A percentile compares a stretch with the other conserved stretches of the same genome.
Evolutionary conservation across 192 early-diverging fungal species (phyloP).

Genomic region (Blastocladiella britannica): DNA sequence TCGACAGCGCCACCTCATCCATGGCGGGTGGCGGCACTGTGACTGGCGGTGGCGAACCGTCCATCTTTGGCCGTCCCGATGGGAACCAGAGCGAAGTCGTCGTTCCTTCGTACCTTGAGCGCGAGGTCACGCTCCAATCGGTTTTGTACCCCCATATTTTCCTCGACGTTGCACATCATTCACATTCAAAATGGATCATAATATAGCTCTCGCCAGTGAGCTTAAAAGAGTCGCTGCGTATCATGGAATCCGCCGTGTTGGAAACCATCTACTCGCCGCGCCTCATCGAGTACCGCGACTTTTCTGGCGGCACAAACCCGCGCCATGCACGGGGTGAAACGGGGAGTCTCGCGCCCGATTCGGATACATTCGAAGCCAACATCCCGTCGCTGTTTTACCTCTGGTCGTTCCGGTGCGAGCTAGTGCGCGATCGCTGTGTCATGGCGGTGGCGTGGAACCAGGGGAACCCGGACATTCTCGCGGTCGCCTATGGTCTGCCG

Average conservation of each 20-base stretch:
- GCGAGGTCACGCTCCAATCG: constrained; percentile 5
- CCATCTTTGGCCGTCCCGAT: neutral
- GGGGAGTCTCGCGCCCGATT: no score
- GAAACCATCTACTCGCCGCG: constrained; percentile 29
- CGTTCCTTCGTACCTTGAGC: neutral
- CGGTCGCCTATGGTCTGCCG: constrained; percentile 29
- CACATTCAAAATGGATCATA: no score
- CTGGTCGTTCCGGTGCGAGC: constrained; percentile 33
- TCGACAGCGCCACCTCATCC: neutral
- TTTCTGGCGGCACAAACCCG: constrained; percentile 11
- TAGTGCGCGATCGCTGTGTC: constrained; percentile 25
- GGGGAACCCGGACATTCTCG: constrained; percentile 31
- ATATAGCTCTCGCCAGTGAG: no score
- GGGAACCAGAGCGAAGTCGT: neutral
- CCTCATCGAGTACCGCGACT: constrained; percentile 24
- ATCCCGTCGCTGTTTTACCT: constrained; percentile 26
- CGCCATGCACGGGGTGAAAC: constrained; percentile 2
- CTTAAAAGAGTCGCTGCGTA: constrained; percentile 14
- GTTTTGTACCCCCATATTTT: neutral
- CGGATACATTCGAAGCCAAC: constrained; percentile 7
- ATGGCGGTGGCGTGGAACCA: constrained; percentile 33
- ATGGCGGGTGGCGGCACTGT: neutral
- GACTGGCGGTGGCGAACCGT: neutral
- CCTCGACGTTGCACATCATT: neutral
- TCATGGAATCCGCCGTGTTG: constrained; percentile 33